Evolutionary conservation across 2,329 filamentous ascomycete genomes (phyloP).

Genomic region (Boeremia exigua): DNA sequence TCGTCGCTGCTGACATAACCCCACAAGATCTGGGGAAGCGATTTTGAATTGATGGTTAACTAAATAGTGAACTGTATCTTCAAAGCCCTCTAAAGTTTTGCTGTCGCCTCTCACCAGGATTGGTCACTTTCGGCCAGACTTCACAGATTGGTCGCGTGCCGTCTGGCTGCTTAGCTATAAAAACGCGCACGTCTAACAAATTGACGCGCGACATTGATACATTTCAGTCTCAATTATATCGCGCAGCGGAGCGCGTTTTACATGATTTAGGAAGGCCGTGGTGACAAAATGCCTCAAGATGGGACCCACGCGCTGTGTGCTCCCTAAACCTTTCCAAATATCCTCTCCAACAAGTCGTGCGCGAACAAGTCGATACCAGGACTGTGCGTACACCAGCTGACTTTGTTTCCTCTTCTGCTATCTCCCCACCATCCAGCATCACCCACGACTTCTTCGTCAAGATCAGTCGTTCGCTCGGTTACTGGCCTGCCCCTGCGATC

Average conservation of each 20-base stretch:
- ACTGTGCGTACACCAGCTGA: constrained; percentile 73
- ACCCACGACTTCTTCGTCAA: constrained; percentile 61
- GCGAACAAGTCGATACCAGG: constrained; percentile 74
- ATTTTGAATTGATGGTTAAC: background rate
- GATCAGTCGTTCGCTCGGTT: constrained; percentile 44
- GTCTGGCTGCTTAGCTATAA: background rate
- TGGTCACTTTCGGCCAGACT: background rate
- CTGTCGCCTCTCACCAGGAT: background rate
- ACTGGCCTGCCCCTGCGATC: constrained; percentile 71
- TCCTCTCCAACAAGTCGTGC: constrained; percentile 66
- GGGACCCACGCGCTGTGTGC: background rate
- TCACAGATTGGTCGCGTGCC: constrained; percentile 1
- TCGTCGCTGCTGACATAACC: constrained; percentile 3
- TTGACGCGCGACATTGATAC: background rate
- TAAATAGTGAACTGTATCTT: background rate
- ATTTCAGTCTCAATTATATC: background rate
- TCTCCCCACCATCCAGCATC: constrained; percentile 82
- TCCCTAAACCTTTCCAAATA: constrained; percentile 59
- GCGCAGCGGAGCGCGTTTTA: background rate
- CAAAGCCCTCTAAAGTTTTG: background rate
- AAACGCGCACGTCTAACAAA: background rate
- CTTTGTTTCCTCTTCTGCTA: constrained; percentile 74
- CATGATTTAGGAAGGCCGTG: background rate
- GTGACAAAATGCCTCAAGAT: background rate
- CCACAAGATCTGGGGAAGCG: constrained; percentile 5